Evolutionary conservation across 345 rosid species (phyloP).

Genomic region (Salix brachista): DNA sequence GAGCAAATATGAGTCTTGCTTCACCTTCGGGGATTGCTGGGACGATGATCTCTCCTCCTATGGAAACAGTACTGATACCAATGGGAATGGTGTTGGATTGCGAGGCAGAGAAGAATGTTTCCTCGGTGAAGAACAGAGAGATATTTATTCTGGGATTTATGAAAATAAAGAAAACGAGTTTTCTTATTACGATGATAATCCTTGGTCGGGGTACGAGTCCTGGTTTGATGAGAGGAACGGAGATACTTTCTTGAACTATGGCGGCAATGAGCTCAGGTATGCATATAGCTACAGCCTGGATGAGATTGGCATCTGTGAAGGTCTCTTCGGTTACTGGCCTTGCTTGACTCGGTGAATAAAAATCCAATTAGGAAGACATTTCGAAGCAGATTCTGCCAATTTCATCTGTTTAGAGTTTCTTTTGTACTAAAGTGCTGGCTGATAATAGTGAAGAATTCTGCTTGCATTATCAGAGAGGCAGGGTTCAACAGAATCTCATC

Average conservation of each 20-base stretch:
- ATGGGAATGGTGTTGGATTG: not conserved
- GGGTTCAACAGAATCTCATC: not conserved
- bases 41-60: slow-evolving; percentile 14
- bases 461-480: not conserved
- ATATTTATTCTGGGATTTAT: not conserved
- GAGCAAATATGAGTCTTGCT: slow-evolving; percentile 1
- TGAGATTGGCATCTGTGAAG: slow-evolving; percentile 17
- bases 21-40: slow-evolving; percentile 1
- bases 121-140: slow-evolving; percentile 13
- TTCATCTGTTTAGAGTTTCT: not conserved
- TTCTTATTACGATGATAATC: slow-evolving; percentile 6
- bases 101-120: slow-evolving; percentile 5
- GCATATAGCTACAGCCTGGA: slow-evolving; percentile 1
- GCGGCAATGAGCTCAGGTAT: slow-evolving; percentile 8
- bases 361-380: not conserved
- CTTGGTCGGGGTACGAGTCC: slow-evolving; percentile 12
- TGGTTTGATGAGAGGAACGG: slow-evolving; percentile 22
- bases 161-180: slow-evolving; percentile 18
- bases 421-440: no score
- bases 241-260: not conserved
- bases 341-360: slow-evolving; percentile 22
- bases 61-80: not conserved
- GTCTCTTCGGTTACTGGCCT: slow-evolving; percentile 37
- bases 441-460: not conserved
- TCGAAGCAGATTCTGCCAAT: not conserved